Percentiles rank a stretch among this genome's conserved stretches.
phyloP scores from a whole-genome alignment of 2,329 filamentous ascomycete species.

The Tolypocladium nubicola region DNA sequence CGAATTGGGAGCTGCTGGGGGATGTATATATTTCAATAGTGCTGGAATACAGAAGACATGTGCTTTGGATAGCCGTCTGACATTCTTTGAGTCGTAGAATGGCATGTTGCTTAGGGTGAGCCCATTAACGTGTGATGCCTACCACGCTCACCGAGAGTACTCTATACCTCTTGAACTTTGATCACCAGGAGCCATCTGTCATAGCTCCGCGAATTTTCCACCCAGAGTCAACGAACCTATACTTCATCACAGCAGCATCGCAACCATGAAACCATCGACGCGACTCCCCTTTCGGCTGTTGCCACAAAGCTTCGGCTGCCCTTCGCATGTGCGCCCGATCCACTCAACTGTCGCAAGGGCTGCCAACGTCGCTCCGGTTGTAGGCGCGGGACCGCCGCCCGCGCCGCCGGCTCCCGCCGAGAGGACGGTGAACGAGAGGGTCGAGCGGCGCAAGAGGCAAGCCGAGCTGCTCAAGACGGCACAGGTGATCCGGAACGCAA shows the following conservation, averaged over 20 bases:
- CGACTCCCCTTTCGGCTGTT: conserved; percentile 27
- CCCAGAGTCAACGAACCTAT: not conserved
- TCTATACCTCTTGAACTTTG: conserved; percentile 4
- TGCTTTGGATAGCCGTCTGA: too few species aligned
- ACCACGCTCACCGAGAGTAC: not conserved
- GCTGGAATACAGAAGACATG: too few species aligned
- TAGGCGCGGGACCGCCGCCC: conserved; percentile 49
- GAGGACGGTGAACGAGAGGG: conserved; percentile 29
- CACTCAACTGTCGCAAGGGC: conserved; percentile 21
- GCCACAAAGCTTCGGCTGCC: conserved; percentile 12
- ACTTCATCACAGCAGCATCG: conserved; percentile 1
- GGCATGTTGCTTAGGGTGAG: not conserved
- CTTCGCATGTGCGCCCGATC: conserved; percentile 15
- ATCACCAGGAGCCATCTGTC: conserved; percentile 4
- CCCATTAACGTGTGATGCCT: too few species aligned
- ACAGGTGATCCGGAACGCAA: conserved; percentile 31
- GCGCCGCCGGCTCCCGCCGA: conserved; percentile 37
- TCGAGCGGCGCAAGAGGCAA: conserved; percentile 41
- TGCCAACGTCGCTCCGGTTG: conserved; percentile 40
- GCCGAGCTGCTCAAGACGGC: conserved; percentile 44
- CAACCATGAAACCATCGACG: conserved; percentile 29
- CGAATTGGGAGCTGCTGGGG: not conserved
- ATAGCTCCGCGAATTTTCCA: conserved; percentile 6
- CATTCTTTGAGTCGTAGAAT: too few species aligned
- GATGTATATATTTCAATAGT: too few species aligned